These are phyloP conservation scores for Parasarocladium wereldwijsianum DNA, from an alignment of 2,329 filamentous ascomycete species.

Conservation along the genomic window DNA sequence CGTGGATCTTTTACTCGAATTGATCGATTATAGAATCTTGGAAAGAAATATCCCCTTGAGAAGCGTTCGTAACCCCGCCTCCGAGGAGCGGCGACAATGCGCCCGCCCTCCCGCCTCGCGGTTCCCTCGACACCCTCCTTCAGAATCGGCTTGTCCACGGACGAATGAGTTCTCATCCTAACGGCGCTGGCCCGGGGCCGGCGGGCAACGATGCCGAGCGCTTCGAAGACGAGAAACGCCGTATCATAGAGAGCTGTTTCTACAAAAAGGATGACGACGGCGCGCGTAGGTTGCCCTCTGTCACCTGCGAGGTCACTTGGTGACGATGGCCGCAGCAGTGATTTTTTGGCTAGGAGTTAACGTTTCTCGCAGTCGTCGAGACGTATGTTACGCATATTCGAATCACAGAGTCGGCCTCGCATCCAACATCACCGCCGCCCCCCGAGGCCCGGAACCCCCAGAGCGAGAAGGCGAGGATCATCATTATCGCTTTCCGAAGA, in stretches of 20 bases:
- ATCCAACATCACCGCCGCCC: conserved; percentile 74
- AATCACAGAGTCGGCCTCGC: conserved; percentile 72
- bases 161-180: conserved; percentile 25
- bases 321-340: too few species aligned
- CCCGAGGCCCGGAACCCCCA: conserved; percentile 54
- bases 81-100: conserved; percentile 12
- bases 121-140: conserved; percentile 9
- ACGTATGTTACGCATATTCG: conserved; percentile 97
- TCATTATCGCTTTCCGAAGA: conserved; percentile 85
- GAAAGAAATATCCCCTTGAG: too few species aligned
- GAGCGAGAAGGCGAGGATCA: conserved; percentile 76
- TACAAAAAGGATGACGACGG: conserved; percentile 78
- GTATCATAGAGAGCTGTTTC: conserved; percentile 93
- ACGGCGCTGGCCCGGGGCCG: conserved; percentile 19
- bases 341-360: too few species aligned
- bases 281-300: conserved; percentile 45
- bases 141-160: conserved; percentile 9
- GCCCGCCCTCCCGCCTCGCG: conserved; percentile 10
- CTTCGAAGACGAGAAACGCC: conserved; percentile 92
- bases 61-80: too few species aligned
- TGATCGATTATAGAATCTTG: too few species aligned
- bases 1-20: too few species aligned
- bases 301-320: too few species aligned
- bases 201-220: conserved; percentile 48
- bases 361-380: conserved; percentile 34